A percentile compares a stretch with the other conserved stretches of the same genome.
phyloP scores from a whole-genome alignment of 2,329 filamentous ascomycete species.

The Ceratocystis diversiconidia region DNA sequence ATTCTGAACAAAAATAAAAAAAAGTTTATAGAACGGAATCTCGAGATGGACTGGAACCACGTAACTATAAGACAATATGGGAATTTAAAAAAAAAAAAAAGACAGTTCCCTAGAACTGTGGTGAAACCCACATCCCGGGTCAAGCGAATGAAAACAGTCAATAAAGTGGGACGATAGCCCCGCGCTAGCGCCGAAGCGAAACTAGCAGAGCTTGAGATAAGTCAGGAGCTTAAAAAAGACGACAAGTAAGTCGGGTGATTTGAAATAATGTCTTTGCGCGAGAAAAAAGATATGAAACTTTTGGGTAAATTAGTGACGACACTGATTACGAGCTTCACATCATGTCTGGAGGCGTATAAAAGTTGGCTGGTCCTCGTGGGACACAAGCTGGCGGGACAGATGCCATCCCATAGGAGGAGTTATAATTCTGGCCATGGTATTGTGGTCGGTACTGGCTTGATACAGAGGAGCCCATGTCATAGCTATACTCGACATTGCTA shows the following conservation, averaged over 20 bases:
- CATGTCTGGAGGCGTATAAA: background rate
- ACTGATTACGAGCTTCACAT: background rate
- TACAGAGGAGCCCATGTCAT: background rate
- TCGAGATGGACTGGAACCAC: background rate
- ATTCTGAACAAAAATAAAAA: too few relatives aligned
- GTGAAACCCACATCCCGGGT: background rate
- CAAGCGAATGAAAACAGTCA: background rate
- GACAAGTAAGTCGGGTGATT: too few relatives aligned
- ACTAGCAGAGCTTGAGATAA: background rate
- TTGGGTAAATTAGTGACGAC: background rate
- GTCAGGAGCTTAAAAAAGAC: too few relatives aligned
- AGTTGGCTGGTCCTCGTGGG: background rate
- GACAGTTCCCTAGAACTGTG: background rate
- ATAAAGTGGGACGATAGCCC: background rate
- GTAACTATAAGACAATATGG: background rate
- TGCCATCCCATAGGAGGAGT: background rate
- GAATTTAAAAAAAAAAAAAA: background rate
- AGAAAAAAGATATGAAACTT: too few relatives aligned
- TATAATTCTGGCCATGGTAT: background rate
- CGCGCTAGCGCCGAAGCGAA: background rate
- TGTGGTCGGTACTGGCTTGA: background rate
- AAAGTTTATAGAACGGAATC: background rate
- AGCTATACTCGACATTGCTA: background rate
- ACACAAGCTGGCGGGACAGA: conserved; percentile 2
- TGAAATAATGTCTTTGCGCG: too few relatives aligned